Evolutionary conservation across 169 alveolate species (phyloP), one percentile per base, ranked within the genome.

Genomic region (Cryptosporidium sp.): DNA sequence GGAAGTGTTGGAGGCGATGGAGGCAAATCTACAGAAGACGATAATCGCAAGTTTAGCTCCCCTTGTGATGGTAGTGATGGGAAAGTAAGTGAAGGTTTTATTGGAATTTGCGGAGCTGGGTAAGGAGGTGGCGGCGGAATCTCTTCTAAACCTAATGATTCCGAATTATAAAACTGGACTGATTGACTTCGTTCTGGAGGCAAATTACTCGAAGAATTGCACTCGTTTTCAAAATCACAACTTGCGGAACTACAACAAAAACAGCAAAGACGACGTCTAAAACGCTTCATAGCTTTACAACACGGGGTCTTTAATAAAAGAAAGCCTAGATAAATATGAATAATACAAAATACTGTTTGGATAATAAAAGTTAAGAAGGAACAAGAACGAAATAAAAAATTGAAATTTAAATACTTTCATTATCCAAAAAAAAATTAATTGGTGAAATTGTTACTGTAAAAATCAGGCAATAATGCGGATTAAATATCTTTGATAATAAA

Each of bases 121-220:
- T 16, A 33, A 21, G 71, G 7, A 18, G 71, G 71, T 35, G 48
- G 48, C 6, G 71, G 71, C 3, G 71, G 71, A 14, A 65, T 65
- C 5, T 0, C 21, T 23, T 16, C 52, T 21, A 29, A n/a, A 14
- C 5, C 23, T 2, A 26, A 0, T n/a, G 35, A 16, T 23, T 26
- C 67, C 0, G 35, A 9, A n/a, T 23, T 3, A 16, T 1, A 0
- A 9, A 21, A 12, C 3, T 0, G 0, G 23, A 5, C 5, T n/a
- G 67, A 12, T 3, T 55, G 67, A 18, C 23, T 26, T 55, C 6
- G 37, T n/a, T 55, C 67, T 9, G n/a, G 39, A n/a, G 67, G n/a
- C 0, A 9, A 2, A n/a, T 55, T 21, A 4, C 0, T 12, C 7
- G 35, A 3, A 23, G 29, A n/a, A n/a, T 5, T 26, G 3, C 4